Evolutionary conservation across 768 basidiomycete species (phyloP), one percentile per base, ranked within the genome.

Genomic region (Lentinula raphanica): DNA sequence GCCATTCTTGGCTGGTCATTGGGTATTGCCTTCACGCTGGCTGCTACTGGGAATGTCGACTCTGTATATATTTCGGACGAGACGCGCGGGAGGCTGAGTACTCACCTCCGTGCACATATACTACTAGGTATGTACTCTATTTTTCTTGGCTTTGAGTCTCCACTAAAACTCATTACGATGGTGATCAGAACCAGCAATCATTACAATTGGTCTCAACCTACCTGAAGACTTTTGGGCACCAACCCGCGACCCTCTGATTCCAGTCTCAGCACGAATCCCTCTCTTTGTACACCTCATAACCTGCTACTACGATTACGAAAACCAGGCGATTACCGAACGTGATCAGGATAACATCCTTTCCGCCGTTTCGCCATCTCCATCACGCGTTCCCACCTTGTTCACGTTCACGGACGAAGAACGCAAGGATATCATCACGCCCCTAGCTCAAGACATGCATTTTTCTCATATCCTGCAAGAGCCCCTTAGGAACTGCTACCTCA

Each of bases 1-100:
- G 63, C 65, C 4, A 61, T 71, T 21, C 45, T 72, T 1, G 74
- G 73, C 0, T 76, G 76, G 76, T 76, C 74, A 8, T 29, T 72
- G 11, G 76, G 72, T 0, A 63, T 63, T 5, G 49, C 61, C 3
- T 64, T 62, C 21, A 61, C 68, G 12, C 35, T 68, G 5, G 64
- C 73, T 2, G 59, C 63, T 7, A 62, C 71, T 9, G 64, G 66
- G 2, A 29, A 63, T 32, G 57, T 63, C 2, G 55, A 67, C 13
- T 58, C 56, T 1, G 61, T 11, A 13, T 9, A 27, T 11, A 25
- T 74, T n/a, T 59, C 67, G 1, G 40, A 50, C 15, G 63, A 64
- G 29, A 54, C 62, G n/a, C 59, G 59, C 6, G 39, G 46, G 11
- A 49, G 63, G 13, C 58, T 72, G 12, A 56, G 50, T 0, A 27